Evolutionary conservation across 2,329 filamentous ascomycete species (phyloP).

Genomic region (Plectosphaerella plurivora): DNA sequence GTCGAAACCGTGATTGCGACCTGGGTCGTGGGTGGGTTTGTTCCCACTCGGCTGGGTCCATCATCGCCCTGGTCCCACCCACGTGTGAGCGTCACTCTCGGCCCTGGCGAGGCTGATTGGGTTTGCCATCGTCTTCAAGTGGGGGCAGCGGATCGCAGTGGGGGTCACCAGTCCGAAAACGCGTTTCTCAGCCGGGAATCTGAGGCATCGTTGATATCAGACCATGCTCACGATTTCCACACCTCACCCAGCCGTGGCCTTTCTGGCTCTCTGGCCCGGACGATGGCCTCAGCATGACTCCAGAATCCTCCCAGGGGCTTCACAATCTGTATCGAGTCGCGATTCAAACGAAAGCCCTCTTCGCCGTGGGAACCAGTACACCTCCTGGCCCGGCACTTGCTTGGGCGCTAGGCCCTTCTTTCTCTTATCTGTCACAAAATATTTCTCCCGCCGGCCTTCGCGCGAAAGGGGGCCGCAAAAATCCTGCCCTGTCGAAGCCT

Average conservation of each 20-base stretch:
- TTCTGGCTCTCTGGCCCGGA: neutral
- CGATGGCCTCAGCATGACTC: neutral
- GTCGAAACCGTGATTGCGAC: too few relatives aligned
- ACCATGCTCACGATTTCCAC: constrained; percentile 3
- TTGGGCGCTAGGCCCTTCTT: neutral
- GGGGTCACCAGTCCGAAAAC: constrained; percentile 9
- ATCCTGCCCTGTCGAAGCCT: neutral
- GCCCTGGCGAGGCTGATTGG: constrained; percentile 11
- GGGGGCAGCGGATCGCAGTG: constrained; percentile 10
- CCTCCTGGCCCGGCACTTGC: neutral
- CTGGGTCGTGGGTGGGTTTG: neutral
- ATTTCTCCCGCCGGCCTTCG: neutral
- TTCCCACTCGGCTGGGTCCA: constrained; percentile 3
- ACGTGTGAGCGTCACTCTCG: constrained; percentile 10
- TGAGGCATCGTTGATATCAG: constrained; percentile 10
- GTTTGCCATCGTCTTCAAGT: constrained; percentile 6
- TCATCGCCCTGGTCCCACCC: constrained; percentile 10
- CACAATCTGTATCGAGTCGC: neutral
- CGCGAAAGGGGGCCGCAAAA: neutral
- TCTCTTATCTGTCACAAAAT: constrained; percentile 2
- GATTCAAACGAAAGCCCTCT: neutral
- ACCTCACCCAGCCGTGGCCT: neutral
- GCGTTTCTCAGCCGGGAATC: neutral
- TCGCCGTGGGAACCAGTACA: neutral
- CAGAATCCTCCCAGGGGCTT: neutral